Conservation (phyloP, 2,329 filamentous ascomycete species). For the Colletotrichum eleusines region DNA sequence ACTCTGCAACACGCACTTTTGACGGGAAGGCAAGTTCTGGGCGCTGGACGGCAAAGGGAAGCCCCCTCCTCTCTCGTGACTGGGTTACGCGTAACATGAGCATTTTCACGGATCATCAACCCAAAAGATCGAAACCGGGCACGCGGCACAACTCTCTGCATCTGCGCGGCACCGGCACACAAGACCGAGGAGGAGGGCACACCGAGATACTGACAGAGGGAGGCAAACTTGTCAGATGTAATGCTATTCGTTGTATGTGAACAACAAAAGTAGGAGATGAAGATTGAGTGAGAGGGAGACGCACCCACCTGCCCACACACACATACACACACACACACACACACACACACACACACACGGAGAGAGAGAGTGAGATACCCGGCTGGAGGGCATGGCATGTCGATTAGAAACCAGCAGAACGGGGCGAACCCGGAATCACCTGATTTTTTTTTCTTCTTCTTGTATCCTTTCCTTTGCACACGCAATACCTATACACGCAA, state of each 20-base stretch:
- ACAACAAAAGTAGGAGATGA: not conserved
- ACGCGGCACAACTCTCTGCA: not conserved
- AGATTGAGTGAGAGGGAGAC: not conserved
- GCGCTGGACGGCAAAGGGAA: not conserved
- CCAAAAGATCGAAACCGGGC: not conserved
- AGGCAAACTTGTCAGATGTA: not conserved
- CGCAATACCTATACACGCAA: not conserved
- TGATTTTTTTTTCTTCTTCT: not conserved
- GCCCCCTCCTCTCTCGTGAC: no score
- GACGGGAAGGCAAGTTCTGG: not conserved
- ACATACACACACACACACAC: no score
- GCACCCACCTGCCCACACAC: no score
- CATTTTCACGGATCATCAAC: not conserved
- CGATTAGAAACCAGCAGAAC: not conserved
- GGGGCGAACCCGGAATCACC: conserved; percentile 11
- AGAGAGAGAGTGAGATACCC: not conserved
- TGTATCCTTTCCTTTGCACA: not conserved
- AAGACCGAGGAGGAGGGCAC: no score
- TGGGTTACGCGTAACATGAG: not conserved
- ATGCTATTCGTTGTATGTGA: no score
- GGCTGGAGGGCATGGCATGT: not conserved
- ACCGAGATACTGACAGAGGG: not conserved
- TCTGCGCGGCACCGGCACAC: not conserved
- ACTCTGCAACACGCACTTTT: not conserved
- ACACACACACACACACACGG: not conserved